Percentiles rank a stretch among this genome's conserved stretches.
Evolutionary conservation across 768 basidiomycete genomes (phyloP).

Genomic region (Podaxis rugospora): DNA sequence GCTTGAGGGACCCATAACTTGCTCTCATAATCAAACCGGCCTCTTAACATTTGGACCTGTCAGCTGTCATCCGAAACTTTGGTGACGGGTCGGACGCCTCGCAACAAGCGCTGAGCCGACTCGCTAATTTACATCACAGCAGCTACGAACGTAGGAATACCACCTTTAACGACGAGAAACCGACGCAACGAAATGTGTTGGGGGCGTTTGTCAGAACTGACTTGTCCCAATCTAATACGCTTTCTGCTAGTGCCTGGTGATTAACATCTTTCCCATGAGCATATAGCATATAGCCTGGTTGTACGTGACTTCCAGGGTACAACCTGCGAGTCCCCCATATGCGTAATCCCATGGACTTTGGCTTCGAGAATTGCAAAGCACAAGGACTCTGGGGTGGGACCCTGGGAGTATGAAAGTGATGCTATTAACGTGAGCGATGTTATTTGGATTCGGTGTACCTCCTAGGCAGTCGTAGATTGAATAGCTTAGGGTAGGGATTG

Average conservation of each 20-base stretch:
- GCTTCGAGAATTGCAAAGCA: neutral
- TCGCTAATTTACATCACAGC: neutral
- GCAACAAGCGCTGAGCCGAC: neutral
- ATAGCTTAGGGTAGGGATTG: neutral
- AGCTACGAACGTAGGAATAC: neutral
- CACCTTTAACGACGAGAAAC: neutral
- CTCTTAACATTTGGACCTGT: neutral
- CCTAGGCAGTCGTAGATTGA: neutral
- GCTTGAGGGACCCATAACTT: neutral
- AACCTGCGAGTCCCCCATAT: neutral
- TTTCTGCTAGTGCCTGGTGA: neutral
- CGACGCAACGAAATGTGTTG: neutral
- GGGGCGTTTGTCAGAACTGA: neutral
- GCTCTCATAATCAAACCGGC: slow-evolving; percentile 1
- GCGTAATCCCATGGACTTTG: neutral
- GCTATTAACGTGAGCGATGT: neutral
- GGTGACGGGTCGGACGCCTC: slow-evolving; percentile 1
- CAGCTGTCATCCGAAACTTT: slow-evolving; percentile 6
- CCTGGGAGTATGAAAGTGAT: neutral
- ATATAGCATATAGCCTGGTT: neutral
- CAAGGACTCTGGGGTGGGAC: neutral
- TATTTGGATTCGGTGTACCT: neutral
- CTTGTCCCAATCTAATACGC: neutral
- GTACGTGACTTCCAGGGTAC: neutral
- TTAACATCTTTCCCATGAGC: neutral